Evolutionary conservation across 352 stramenopile species (phyloP).

Genomic region (Salisapilia sapeloensis): DNA sequence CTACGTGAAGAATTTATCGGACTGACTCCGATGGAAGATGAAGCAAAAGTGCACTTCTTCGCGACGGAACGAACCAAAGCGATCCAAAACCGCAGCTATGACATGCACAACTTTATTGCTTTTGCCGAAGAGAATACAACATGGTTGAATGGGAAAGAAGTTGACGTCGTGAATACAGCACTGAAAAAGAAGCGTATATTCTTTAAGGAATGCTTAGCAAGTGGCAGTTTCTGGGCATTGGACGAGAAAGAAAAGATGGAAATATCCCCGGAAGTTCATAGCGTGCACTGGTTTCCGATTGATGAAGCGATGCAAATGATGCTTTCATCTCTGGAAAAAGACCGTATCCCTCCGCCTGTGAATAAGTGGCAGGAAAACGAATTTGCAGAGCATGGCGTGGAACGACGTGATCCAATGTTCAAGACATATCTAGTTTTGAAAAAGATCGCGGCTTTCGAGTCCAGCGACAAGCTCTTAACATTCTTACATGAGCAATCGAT

Average conservation of each 20-base stretch:
- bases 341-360: slow-evolving; percentile 12
- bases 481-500: too few relatives aligned
- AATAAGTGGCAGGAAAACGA: slow-evolving; percentile 21
- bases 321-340: slow-evolving; percentile 6
- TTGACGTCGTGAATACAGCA: slow-evolving; percentile 19
- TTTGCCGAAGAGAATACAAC: slow-evolving; percentile 31
- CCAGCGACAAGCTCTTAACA: too few relatives aligned
- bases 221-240: slow-evolving; percentile 22
- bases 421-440: slow-evolving; percentile 24
- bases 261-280: slow-evolving; percentile 33
- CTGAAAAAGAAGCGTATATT: slow-evolving; percentile 15
- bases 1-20: slow-evolving; percentile 40
- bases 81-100: slow-evolving; percentile 20
- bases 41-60: slow-evolving; percentile 13
- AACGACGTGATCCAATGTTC: slow-evolving; percentile 29
- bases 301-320: slow-evolving; percentile 29
- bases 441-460: slow-evolving; percentile 12
- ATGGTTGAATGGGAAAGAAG: slow-evolving; percentile 14
- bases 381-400: slow-evolving; percentile 15
- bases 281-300: slow-evolving; percentile 35
- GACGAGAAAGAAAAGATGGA: slow-evolving; percentile 15
- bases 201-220: slow-evolving; percentile 9
- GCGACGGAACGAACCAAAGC: slow-evolving; percentile 22
- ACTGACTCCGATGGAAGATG: slow-evolving; percentile 3
- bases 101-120: slow-evolving; percentile 53